Evolutionary conservation across 371 early-diverging fungal species (phyloP).

Genomic region (Haplosporangium sp.): DNA sequence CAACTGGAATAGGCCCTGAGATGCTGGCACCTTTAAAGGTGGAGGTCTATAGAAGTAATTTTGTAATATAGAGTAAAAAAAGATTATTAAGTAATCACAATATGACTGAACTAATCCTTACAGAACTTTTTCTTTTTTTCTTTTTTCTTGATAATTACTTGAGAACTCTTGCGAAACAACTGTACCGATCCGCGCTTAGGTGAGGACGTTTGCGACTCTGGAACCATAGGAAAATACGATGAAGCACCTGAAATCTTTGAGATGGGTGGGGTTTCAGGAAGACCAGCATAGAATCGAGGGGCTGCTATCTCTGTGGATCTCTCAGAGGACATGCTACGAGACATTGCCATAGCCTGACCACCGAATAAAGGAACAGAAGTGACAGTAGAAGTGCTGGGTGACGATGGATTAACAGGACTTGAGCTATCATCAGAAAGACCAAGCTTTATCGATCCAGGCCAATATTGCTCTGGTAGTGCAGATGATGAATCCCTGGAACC

Average conservation of each 20-base stretch:
- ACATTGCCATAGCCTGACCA: slow-evolving; percentile 9
- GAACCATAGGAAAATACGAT: background rate
- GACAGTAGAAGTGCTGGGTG: slow-evolving; percentile 10
- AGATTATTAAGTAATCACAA: background rate
- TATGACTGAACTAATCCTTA: background rate
- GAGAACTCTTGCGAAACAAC: slow-evolving; percentile 24
- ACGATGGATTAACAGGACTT: slow-evolving; percentile 20
- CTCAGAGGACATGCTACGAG: slow-evolving; percentile 26
- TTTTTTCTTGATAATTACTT: slow-evolving; percentile 8
- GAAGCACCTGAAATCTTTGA: slow-evolving; percentile 7
- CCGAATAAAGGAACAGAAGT: background rate
- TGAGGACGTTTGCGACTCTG: slow-evolving; percentile 4
- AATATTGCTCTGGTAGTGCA: slow-evolving; percentile 33
- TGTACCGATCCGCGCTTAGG: slow-evolving; percentile 21
- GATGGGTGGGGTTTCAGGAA: background rate
- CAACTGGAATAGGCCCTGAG: slow-evolving; percentile 29
- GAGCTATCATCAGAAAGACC: slow-evolving; percentile 28
- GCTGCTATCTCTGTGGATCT: slow-evolving; percentile 10
- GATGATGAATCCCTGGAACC: slow-evolving; percentile 38
- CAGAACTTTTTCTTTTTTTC: background rate
- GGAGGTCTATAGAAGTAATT: slow-evolving; percentile 2
- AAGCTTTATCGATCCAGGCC: slow-evolving; percentile 46
- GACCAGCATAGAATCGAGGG: slow-evolving; percentile 1
- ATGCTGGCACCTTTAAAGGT: slow-evolving; percentile 25
- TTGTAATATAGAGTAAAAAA: background rate